A percentile compares a stretch with the other conserved stretches of the same genome.
phyloP scores from a whole-genome alignment of 2,329 filamentous ascomycete species.

The Ceratocystis ficicola region DNA sequence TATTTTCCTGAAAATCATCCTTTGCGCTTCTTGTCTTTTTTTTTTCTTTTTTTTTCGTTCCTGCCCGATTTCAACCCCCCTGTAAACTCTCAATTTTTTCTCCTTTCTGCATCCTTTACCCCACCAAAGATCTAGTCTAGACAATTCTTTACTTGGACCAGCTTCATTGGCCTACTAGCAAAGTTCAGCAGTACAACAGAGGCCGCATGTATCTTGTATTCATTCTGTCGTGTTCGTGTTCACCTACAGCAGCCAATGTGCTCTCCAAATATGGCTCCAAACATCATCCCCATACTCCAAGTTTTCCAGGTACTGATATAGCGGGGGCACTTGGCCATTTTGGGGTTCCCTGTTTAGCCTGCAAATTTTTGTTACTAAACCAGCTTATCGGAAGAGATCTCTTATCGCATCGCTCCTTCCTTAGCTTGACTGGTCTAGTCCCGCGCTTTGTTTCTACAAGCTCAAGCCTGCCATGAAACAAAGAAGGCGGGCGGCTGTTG shows the following conservation, averaged over 20 bases:
- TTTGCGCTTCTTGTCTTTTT: slow-evolving; percentile 4
- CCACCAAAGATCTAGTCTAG: neutral
- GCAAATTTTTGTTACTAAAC: neutral
- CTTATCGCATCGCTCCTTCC: neutral
- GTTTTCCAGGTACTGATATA: neutral
- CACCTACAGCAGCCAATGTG: neutral
- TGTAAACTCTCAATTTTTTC: slow-evolving; percentile 6
- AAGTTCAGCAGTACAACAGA: too few species aligned
- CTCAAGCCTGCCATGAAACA: neutral
- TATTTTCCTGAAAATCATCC: neutral
- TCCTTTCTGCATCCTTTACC: neutral
- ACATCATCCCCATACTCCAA: neutral
- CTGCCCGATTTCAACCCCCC: neutral
- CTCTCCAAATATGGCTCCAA: too few species aligned
- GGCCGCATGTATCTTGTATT: too few species aligned
- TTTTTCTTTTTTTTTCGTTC: neutral
- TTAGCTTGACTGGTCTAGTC: neutral
- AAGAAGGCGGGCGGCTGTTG: neutral
- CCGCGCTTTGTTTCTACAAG: neutral
- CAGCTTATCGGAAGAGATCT: slow-evolving; percentile 9
- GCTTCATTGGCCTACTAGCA: too few species aligned
- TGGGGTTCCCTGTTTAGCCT: neutral
- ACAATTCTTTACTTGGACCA: too few species aligned
- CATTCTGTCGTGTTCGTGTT: too few species aligned
- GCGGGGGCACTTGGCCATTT: neutral